Evolutionary conservation across 805 yeast genomes (phyloP).

Genomic region (Ogataea paraovalis): DNA sequence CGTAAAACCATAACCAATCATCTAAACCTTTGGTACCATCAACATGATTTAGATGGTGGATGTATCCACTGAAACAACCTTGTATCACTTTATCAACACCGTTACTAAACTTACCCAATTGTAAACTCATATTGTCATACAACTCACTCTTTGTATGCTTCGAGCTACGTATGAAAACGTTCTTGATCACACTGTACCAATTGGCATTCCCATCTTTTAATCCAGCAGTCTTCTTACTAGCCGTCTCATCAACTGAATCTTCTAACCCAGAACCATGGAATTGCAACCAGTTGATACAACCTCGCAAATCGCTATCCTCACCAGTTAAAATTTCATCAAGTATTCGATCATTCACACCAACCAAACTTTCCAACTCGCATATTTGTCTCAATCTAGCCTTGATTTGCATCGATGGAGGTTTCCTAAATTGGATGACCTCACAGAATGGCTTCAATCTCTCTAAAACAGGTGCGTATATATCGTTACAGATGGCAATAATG

Average conservation of each 20-base stretch:
- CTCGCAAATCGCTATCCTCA: slow-evolving; percentile 80
- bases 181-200: slow-evolving; percentile 65
- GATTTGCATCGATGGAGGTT: slow-evolving; percentile 47
- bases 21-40: slow-evolving; percentile 55
- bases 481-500: slow-evolving; percentile 89
- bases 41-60: slow-evolving; percentile 61
- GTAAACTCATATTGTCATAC: slow-evolving; percentile 31
- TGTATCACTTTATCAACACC: slow-evolving; percentile 61
- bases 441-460: slow-evolving; percentile 70
- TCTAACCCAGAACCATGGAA: slow-evolving; percentile 48
- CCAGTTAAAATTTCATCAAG: slow-evolving; percentile 63
- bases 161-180: slow-evolving; percentile 53
- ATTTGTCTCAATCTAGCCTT: slow-evolving; percentile 46
- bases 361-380: slow-evolving; percentile 47
- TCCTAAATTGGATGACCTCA: slow-evolving; percentile 65
- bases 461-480: slow-evolving; percentile 69
- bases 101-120: slow-evolving; percentile 44
- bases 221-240: not conserved
- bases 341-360: slow-evolving; percentile 44
- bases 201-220: slow-evolving; percentile 49
- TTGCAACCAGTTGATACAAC: slow-evolving; percentile 79
- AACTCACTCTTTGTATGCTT: slow-evolving; percentile 43
- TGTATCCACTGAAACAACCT: slow-evolving; percentile 67
- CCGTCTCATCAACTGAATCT: too few relatives aligned
- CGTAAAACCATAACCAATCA: slow-evolving; percentile 78